Conservation (phyloP, 805 yeast genomes). For the Kuraishia molischiana region DNA sequence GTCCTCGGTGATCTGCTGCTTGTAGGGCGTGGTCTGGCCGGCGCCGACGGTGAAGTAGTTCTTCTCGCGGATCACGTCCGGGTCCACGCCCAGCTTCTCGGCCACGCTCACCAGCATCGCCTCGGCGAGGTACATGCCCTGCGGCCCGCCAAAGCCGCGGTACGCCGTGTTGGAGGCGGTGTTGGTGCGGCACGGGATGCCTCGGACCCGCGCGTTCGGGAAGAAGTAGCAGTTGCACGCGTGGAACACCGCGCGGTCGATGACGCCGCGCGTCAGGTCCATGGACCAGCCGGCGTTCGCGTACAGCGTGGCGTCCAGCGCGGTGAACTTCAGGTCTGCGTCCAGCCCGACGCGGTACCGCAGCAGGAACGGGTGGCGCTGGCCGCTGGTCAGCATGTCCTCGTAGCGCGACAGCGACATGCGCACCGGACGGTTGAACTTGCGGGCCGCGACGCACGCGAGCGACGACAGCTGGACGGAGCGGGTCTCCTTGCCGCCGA, state of each 20-base stretch:
- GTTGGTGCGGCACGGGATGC: conserved; percentile 32
- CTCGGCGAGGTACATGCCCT: conserved; percentile 36
- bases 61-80: conserved; percentile 25
- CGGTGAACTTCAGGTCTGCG: conserved; percentile 28
- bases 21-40: conserved; percentile 25
- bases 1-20: conserved; percentile 30
- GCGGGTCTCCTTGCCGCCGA: conserved; percentile 39
- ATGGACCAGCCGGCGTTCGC: conserved; percentile 40
- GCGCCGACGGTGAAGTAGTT: conserved; percentile 23
- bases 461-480: conserved; percentile 27
- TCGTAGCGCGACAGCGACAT: conserved; percentile 29
- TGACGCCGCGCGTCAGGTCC: conserved; percentile 39
- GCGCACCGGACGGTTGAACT: conserved; percentile 31
- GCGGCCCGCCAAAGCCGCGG: conserved; percentile 41
- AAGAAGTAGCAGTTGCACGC: conserved; percentile 31
- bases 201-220: conserved; percentile 28
- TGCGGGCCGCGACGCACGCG: conserved; percentile 31
- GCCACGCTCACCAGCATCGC: conserved; percentile 27
- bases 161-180: conserved; percentile 38
- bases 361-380: conserved; percentile 34
- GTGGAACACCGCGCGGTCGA: conserved; percentile 35
- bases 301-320: conserved; percentile 25
- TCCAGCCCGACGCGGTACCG: conserved; percentile 34
- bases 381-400: conserved; percentile 36
- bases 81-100: conserved; percentile 27